Base-by-base conservation (phyloP, 306 rosid genomes). In the Trifolium pratense region DNA sequence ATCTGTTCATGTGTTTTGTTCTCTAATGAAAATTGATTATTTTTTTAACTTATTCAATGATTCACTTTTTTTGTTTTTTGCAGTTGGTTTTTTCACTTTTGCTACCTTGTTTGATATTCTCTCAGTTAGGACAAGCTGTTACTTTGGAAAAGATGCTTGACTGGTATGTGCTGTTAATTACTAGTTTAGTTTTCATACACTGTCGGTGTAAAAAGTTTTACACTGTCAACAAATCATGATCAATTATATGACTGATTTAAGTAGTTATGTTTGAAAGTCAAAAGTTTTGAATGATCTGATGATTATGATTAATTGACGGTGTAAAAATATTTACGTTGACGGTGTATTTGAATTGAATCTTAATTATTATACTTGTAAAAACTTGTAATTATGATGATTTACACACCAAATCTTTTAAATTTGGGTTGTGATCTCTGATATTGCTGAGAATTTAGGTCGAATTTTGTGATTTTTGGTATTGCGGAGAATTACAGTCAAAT, bases 41-140 rank as follows among this genome's bases (percentile, higher is more conserved):
- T 17, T 75, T 0, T 48, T 6, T 29, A 29, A 29, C 32, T 29
- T 0, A 29, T 29, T 29, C 32, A 29, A 29, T 29, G 32, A 51
- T 52, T 72, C 68, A 40, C 18, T 71, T 34, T 68, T 5, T 73
- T 34, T 67, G 21, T 65, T 56, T 55, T 60, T 85, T 80, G 84
- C 84, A 95, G 99, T 60, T 95, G 89, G 99, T 95, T 26, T 95
- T 95, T 81, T 82, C 99, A 9, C 87, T 95, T 0, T 88, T 95
- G 88, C 82, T 95, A 55, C 99, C 99, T 5, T 95, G 99, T 73
- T 85, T 95, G 85, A 95, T 95, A 31, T 95, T 95, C 75, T 86
- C 99, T 69, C 96, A 90, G 70, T 89, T 95, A 21, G 99, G 99
- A 37, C 96, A 95, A 85, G 89, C 97, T 56, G 60, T 95, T 71